These are phyloP conservation scores for Thozetella sp. DNA, from an alignment of 495 filamentous ascomycete genomes.

Conservation along the genomic window DNA sequence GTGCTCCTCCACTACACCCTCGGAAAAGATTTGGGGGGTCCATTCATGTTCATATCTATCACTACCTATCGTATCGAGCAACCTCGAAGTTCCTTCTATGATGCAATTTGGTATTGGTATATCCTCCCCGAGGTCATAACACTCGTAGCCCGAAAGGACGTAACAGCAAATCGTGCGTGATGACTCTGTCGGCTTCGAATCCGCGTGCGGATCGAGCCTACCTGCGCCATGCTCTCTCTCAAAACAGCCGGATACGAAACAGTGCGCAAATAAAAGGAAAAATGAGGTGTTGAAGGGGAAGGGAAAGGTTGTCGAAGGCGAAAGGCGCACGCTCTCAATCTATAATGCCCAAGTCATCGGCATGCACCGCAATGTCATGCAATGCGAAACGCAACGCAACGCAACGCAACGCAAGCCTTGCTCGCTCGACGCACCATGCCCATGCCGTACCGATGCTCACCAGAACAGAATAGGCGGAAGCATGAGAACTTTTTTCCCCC, in stretches of 20 bases:
- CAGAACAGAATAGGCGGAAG: not conserved
- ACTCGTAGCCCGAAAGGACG: too few relatives aligned
- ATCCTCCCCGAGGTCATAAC: not conserved
- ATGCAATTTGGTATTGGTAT: constrained; percentile 1
- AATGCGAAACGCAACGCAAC: not conserved
- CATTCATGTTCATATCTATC: not conserved
- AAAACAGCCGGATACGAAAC: too few relatives aligned
- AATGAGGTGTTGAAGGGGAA: too few relatives aligned
- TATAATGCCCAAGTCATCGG: not conserved
- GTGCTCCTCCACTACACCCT: not conserved
- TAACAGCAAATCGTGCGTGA: too few relatives aligned
- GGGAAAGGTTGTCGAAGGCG: not conserved
- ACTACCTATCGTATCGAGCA: not conserved
- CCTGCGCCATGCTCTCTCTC: too few relatives aligned
- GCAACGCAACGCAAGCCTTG: too few relatives aligned
- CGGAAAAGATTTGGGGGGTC: not conserved
- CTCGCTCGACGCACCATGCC: not conserved
- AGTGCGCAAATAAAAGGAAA: too few relatives aligned
- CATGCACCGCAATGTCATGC: not conserved
- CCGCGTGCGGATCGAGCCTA: too few relatives aligned
- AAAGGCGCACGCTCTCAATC: not conserved
- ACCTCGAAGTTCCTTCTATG: not conserved
- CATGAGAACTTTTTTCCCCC: too few relatives aligned
- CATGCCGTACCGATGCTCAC: not conserved
- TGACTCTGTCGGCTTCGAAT: too few relatives aligned